Base-by-base conservation (phyloP, 2,329 filamentous ascomycete genomes). In the Thermothelomyces thermophilus region DNA sequence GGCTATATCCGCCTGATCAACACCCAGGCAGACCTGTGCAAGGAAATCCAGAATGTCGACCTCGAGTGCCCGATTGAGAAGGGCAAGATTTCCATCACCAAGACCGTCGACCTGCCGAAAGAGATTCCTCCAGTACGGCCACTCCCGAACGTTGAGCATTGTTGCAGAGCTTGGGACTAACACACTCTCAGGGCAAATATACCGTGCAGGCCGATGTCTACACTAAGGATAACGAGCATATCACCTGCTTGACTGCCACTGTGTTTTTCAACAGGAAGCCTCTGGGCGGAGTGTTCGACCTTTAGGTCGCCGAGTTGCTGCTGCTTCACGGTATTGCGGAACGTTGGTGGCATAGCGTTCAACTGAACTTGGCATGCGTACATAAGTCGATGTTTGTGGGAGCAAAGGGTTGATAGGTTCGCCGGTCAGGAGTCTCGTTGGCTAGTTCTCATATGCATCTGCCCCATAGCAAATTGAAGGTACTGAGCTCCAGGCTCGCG, bases 1-100 rank as follows among this genome's bases (percentile, higher is more conserved):
- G 91, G 91, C 53, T 76, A 95, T 58, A 96, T 98, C 68, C 87
- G 83, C 48, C 79, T 98, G 57, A 82, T 98, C 68, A 87, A 80
- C 68, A 86, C 86, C 58, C 79, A 77, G 58, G 83, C 84, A 62
- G 86, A 95, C 64, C 79, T 97, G 33, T 98, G 93, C 74, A 87
- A 96, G 53, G 85, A 95, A 67, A 80, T 95, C 58, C 74, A 79
- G 66, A 90, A 96, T 59, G 88, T 96, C 39, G 89, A 96, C 61
- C 74, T 97, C 50, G 72, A 87, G 61, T 98, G 93, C 70, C 93
- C 93, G 42, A 77, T 98, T 52, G 75, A 95, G 70, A 80, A 87
- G 70, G 91, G 90, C 52, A 71, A 82, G 19, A 74, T 90, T 64
- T 72, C 72, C 33, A 72, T 98, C 59, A 80, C 73, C 58, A 97